Base-by-base conservation (phyloP, 495 filamentous ascomycete species). In the Penicillium crystallinum region DNA sequence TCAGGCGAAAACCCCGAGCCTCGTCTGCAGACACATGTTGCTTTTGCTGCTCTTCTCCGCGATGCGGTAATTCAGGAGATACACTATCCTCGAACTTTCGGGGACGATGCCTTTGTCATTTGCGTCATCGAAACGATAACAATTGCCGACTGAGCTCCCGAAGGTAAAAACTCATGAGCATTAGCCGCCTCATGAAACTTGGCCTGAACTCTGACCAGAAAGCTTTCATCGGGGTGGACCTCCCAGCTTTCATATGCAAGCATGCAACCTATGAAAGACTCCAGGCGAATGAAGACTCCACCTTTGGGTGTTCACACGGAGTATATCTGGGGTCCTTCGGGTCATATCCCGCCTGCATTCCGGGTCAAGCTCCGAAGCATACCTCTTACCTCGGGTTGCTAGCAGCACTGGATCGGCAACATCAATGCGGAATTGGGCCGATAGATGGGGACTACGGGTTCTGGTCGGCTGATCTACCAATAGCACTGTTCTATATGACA, bases 301-400 rank as follows among this genome's bases (percentile, higher is more conserved):
- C 29, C 6, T 31, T 4, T 10, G 29, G 29, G 11, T 31, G 6
- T 31, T 31, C 29, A 11, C 25, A 8, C 4, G 29, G 6, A 10
- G n/a, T n/a, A n/a, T n/a, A 31, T 11, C 29, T 31, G 35, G 43
- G 12, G 4, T 46, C 5, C 53, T 46, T 4, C 53, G 53, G 54
- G 29, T 22, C 12, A 37, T 6, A 52, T 52, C 41, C 48, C 54
- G 52, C 30, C 49, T 15, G 12, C 7, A 12, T 18, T 36, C 46
- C 59, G 59, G 59, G 37, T 56, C 40, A 40, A 29, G 43, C 18
- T 44, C 59, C 53, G 53, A 46, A 19, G 22, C 14, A 11, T 18
- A 38, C 15, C 34, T 43, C 30, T 50, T 53, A 56, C 60, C 53
- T 57, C 60, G 43, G 23, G 23, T 27, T 45, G 17, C 5, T 31